phyloP scores from a whole-genome alignment of 1,284 basidiomycete species.

The Lentinula novae-zelandiae region DNA sequence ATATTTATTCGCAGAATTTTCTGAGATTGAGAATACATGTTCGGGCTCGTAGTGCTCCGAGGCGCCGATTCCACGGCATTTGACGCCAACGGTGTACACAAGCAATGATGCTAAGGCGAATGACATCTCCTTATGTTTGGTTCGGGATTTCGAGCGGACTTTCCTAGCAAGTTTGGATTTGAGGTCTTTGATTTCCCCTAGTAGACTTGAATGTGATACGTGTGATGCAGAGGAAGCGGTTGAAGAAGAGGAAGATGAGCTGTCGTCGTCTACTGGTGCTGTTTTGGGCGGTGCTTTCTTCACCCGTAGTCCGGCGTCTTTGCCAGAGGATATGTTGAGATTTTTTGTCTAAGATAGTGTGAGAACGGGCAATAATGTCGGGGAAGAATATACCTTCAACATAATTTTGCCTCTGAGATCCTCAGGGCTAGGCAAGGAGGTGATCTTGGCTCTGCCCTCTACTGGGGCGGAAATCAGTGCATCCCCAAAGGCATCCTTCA shows the following conservation, averaged over 20 bases:
- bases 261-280: slow-evolving; percentile 41
- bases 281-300: slow-evolving; percentile 8
- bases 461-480: slow-evolving; percentile 65
- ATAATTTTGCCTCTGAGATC: slow-evolving; percentile 79
- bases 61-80: slow-evolving; percentile 90
- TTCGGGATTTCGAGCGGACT: slow-evolving; percentile 1
- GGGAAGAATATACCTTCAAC: slow-evolving; percentile 60
- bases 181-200: slow-evolving; percentile 20
- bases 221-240: slow-evolving; percentile 40
- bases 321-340: slow-evolving; percentile 38
- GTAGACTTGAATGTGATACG: slow-evolving; percentile 37
- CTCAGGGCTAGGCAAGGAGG: slow-evolving; percentile 82
- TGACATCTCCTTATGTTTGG: slow-evolving; percentile 64
- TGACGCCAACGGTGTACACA: slow-evolving; percentile 95
- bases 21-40: slow-evolving; percentile 93
- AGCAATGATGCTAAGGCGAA: slow-evolving; percentile 71
- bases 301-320: slow-evolving; percentile 20
- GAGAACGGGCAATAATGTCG: slow-evolving; percentile 9
- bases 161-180: slow-evolving; percentile 19
- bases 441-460: slow-evolving; percentile 44
- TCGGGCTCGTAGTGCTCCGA: slow-evolving; percentile 84
- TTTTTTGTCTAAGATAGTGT: slow-evolving; percentile 53
- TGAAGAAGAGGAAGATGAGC: slow-evolving; percentile 29
- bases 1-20: slow-evolving; percentile 74
- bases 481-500: slow-evolving; percentile 78